Base-by-base conservation (phyloP, 805 yeast species). In the Nematodospora valgi region DNA sequence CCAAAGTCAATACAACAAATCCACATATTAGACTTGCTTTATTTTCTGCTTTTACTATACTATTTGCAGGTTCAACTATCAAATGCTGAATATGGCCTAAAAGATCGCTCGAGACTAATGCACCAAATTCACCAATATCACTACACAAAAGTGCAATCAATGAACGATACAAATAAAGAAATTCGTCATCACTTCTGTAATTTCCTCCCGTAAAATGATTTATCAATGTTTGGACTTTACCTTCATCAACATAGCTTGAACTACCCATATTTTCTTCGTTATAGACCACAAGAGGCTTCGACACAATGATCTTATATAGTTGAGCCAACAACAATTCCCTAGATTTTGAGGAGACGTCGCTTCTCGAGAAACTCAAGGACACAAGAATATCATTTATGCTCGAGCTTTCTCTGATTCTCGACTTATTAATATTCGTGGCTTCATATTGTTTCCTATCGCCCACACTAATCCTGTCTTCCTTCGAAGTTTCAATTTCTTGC, bases 311-410 rank as follows among this genome's bases (percentile, higher is more conserved):
- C 39, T 69, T 69, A 46, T 66, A 73, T 32, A 76, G 54, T 49
- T 76, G 78, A 5, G 74, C 76, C 41, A 74, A 51, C 18, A 76
- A 56, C 40, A 72, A 45, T 45, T 74, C 78, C 38, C 80, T 52
- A 6, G 75, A 66, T 23, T 52, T 58, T 1, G 75, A 57, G 23
- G 74, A 65, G 4, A 76, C 72, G 38, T 64, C 68, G 12, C 67
- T 57, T 38, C 80, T 48, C 0, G 74, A 53, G 24, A 54, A 50
- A 3, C 54, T 51, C 41, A 75, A 58, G 0, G 77, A 66, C 8
- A 48, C 39, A 5, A 76, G 63, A 21, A 76, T 63, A 32, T 75
- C 78, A 22, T 58, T 61, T 17, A 74, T 63, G 2, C 72, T 52
- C 7, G 66, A 58, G 13, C 55, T 38, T 29, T 57, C 58, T 31